phyloP scores from a whole-genome alignment of 495 filamentous ascomycete species.

The Trichoderma erinaceum region DNA sequence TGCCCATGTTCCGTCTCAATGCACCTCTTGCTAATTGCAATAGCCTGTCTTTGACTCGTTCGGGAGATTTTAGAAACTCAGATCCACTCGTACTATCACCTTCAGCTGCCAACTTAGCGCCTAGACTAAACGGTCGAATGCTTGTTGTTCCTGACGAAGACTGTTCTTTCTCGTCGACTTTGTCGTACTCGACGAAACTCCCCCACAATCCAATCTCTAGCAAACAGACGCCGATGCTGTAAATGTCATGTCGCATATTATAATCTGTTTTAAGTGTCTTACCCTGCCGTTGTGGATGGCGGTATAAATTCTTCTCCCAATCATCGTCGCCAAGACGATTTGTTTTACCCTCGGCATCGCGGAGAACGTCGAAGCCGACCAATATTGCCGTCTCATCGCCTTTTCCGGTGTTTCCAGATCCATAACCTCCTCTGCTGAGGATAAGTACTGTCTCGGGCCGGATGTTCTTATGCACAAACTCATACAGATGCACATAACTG shows the following conservation, averaged over 20 bases:
- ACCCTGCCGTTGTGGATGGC: constrained; percentile 50
- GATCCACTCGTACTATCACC: not conserved
- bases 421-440: constrained; percentile 23
- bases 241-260: constrained; percentile 59
- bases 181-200: constrained; percentile 36
- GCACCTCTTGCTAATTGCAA: constrained; percentile 31
- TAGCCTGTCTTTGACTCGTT: constrained; percentile 35
- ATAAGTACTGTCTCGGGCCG: constrained; percentile 47
- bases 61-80: not conserved
- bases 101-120: not conserved
- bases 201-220: constrained; percentile 58
- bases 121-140: not conserved
- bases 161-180: not conserved
- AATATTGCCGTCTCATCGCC: constrained; percentile 30
- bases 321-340: constrained; percentile 32
- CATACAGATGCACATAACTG: constrained; percentile 44
- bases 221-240: constrained; percentile 37
- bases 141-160: not conserved
- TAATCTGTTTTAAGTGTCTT: constrained; percentile 34
- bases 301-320: constrained; percentile 51
- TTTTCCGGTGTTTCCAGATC: not conserved
- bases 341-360: constrained; percentile 35
- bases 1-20: constrained; percentile 46
- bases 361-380: constrained; percentile 47
- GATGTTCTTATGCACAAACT: constrained; percentile 55